phyloP scores from a whole-genome alignment of 163 green algal species.

The Coccomyxa subellipsoidea region DNA sequence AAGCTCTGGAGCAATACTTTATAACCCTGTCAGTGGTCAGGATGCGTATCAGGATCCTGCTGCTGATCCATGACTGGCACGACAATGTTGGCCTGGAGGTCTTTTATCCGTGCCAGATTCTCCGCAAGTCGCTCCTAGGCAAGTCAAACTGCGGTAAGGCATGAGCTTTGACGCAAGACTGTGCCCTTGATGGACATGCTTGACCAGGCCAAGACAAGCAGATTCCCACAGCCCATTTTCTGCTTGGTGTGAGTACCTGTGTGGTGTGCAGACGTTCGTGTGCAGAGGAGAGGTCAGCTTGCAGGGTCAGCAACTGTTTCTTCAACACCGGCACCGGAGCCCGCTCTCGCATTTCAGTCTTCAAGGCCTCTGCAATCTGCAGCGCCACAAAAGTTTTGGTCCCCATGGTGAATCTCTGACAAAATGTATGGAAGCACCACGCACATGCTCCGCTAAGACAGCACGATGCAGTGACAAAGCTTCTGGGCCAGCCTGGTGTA shows the following conservation, averaged over 20 bases:
- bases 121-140: background rate
- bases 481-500: too few species aligned
- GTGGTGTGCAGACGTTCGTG: background rate
- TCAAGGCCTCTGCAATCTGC: background rate
- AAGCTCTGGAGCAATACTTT: too few species aligned
- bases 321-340: background rate
- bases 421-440: too few species aligned
- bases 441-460: too few species aligned
- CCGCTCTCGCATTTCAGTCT: background rate
- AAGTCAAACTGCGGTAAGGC: background rate
- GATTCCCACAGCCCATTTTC: too few species aligned
- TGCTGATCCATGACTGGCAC: background rate
- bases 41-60: background rate
- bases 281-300: background rate
- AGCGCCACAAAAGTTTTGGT: background rate
- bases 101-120: background rate
- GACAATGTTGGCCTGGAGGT: background rate
- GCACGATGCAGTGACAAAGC: too few species aligned
- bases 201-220: too few species aligned
- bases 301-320: background rate
- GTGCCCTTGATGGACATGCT: too few species aligned
- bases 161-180: background rate
- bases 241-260: too few species aligned
- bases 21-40: background rate
- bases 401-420: too few species aligned